Evolutionary conservation across 371 early-diverging fungal species (phyloP).

Genomic region (Coemansia sp.): DNA sequence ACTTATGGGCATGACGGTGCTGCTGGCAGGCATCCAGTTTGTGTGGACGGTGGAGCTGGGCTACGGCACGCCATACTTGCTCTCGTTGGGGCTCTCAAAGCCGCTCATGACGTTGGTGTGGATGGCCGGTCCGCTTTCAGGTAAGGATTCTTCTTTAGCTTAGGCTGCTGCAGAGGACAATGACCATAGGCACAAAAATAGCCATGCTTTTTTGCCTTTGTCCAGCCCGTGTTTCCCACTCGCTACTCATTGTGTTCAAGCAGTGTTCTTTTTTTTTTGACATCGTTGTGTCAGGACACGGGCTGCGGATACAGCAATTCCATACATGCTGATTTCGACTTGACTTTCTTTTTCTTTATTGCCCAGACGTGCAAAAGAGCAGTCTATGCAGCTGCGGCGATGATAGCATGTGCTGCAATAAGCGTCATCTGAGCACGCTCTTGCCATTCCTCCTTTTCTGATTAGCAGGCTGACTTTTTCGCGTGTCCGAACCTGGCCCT

Average conservation of each 20-base stretch:
- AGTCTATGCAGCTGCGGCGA: constrained; percentile 1
- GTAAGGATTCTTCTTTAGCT: constrained; percentile 11
- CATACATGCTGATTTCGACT: constrained; percentile 5
- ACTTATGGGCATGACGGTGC: constrained; percentile 44
- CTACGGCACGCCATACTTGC: constrained; percentile 87
- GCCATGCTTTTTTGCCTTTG: background rate
- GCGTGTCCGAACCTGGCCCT: background rate
- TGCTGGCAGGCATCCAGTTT: constrained; percentile 52
- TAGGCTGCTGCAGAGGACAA: background rate
- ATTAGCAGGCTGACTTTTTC: constrained; percentile 1
- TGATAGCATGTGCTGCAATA: constrained; percentile 4
- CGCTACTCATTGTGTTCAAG: background rate
- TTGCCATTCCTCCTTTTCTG: constrained; percentile 5
- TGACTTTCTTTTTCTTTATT: constrained; percentile 1
- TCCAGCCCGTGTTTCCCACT: background rate
- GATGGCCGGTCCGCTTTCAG: constrained; percentile 90
- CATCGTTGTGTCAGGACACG: background rate
- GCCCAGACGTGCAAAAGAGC: constrained; percentile 3
- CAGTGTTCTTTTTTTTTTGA: too few species aligned
- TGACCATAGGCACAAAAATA: background rate
- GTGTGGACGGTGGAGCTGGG: constrained; percentile 69
- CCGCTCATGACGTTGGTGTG: constrained; percentile 88
- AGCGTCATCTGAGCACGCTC: constrained; percentile 5
- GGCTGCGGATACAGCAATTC: constrained; percentile 12
- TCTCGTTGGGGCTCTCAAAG: constrained; percentile 80